A percentile compares a stretch with the other conserved stretches of the same genome.
phyloP scores from a whole-genome alignment of 2,329 filamentous ascomycete species.

The Boeremia exigua region DNA sequence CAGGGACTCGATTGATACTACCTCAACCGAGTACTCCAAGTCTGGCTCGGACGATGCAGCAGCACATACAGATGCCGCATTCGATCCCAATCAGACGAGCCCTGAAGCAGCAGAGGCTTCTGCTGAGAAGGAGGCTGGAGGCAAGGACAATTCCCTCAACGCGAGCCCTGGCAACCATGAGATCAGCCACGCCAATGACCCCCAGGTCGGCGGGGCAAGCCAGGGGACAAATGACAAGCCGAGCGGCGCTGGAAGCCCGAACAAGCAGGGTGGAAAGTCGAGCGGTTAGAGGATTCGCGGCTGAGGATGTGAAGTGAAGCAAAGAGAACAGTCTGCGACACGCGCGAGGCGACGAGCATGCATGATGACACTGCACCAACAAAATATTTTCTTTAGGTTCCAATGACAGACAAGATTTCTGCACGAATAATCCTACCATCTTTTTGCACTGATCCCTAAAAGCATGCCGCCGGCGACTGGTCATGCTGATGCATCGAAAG shows the following conservation, averaged over 20 bases:
- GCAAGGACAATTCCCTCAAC: conserved; percentile 54
- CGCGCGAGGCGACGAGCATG: neutral
- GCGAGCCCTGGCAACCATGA: conserved; percentile 67
- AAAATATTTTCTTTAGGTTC: neutral
- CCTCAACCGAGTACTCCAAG: conserved; percentile 70
- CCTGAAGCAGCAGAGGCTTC: conserved; percentile 65
- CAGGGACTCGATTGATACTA: conserved; percentile 68
- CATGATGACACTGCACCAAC: neutral
- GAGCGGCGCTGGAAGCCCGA: conserved; percentile 46
- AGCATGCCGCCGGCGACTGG: too few species aligned
- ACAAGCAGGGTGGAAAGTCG: conserved; percentile 46
- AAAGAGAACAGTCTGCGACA: neutral
- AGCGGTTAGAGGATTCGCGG: conserved; percentile 23
- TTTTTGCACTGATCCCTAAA: neutral
- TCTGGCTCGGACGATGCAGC: conserved; percentile 68
- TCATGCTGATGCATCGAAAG: neutral
- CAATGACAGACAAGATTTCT: neutral
- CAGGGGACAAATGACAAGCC: conserved; percentile 40
- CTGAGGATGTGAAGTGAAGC: neutral
- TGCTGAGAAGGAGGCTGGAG: conserved; percentile 45
- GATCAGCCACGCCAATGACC: conserved; percentile 57
- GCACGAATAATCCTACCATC: neutral
- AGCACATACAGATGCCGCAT: conserved; percentile 66
- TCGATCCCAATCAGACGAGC: conserved; percentile 69
- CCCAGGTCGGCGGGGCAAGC: conserved; percentile 48